Evolutionary conservation across 768 basidiomycete species (phyloP), one percentile per base, ranked within the genome.

Genomic region (Hericium coralloides): DNA sequence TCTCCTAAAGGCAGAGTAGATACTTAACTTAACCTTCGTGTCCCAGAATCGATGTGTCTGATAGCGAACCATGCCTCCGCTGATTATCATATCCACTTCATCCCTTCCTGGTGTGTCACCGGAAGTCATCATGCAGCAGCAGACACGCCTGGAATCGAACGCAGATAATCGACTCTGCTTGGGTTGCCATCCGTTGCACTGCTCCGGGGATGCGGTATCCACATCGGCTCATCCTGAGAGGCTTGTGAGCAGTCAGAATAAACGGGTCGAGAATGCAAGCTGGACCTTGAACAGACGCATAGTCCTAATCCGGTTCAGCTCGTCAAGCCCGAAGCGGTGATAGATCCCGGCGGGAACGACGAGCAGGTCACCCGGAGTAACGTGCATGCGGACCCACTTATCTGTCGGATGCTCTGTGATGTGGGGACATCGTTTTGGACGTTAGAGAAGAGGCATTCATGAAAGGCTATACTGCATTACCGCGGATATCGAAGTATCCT

Each of bases 291-390:
- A 95, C 55, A 95, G 74, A 12, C 92, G 78, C 68, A 92, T 74
- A 0, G 88, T 86, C 62, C 83, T 82, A 69, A 94, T 84, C 38
- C 73, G 73, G 69, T 95, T 81, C 52, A 67, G 71, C 59, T 82
- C 78, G 66, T 95, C 92, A 20, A 95, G 81, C 0, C 89, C 94
- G 74, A 97, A 98, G 43, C 93, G 86, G 72, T 97, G 94, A 69
- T 93, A 95, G 63, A 94, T 92, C 0, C 92, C 92, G 18, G 89
- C 81, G 1, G 94, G 94, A 45, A 97, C 72, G 53, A 95, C 83
- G 53, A 95, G 70, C 49, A 97, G 78, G 66, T 95, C 94, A 3
- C 92, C 90, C 4, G 84, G 79, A 14, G 74, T 76, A 15, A 94
- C 74, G 7, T 81, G 80, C 38, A 92, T 74, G 56, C 93, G 80